phyloP scores from a whole-genome alignment of 345 rosid species.

The Populus pruinosa region DNA sequence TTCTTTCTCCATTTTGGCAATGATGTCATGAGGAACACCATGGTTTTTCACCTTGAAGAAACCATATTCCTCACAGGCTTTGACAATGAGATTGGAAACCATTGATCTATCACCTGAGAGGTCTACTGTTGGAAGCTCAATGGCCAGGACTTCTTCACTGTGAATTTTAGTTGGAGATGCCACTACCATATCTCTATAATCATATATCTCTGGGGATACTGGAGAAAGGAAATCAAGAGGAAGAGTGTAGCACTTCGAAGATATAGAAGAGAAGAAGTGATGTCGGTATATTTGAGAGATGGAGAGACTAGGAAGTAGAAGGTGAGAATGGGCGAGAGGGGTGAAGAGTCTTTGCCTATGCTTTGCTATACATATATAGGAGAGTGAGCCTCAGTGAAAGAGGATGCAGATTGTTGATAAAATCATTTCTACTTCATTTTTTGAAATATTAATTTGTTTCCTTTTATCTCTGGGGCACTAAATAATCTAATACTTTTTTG shows the following conservation, averaged over 20 bases:
- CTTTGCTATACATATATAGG: neutral
- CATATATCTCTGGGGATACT: neutral
- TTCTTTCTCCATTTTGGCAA: conserved; percentile 20
- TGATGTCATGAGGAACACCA: conserved; percentile 21
- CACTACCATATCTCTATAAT: conserved; percentile 9
- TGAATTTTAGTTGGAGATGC: conserved; percentile 16
- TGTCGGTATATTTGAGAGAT: too few species aligned
- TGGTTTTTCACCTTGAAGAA: conserved; percentile 40
- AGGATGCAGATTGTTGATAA: neutral
- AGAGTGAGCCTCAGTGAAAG: neutral
- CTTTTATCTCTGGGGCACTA: neutral
- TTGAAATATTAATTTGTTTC: neutral
- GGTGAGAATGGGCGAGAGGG: neutral
- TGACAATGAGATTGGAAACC: conserved; percentile 19
- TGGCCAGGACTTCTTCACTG: conserved; percentile 3
- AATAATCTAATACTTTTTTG: neutral
- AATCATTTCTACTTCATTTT: neutral
- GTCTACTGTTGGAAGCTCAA: conserved; percentile 27
- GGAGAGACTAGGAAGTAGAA: neutral
- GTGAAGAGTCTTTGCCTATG: too few species aligned
- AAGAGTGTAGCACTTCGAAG: neutral
- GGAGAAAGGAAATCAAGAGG: neutral
- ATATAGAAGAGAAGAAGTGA: neutral
- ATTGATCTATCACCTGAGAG: conserved; percentile 10
- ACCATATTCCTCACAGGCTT: conserved; percentile 28